A percentile compares a stretch with the other conserved stretches of the same genome.
These are phyloP conservation scores for Ascochyta rabiei DNA, from an alignment of 2,329 filamentous ascomycete genomes.

Conservation along the genomic window DNA sequence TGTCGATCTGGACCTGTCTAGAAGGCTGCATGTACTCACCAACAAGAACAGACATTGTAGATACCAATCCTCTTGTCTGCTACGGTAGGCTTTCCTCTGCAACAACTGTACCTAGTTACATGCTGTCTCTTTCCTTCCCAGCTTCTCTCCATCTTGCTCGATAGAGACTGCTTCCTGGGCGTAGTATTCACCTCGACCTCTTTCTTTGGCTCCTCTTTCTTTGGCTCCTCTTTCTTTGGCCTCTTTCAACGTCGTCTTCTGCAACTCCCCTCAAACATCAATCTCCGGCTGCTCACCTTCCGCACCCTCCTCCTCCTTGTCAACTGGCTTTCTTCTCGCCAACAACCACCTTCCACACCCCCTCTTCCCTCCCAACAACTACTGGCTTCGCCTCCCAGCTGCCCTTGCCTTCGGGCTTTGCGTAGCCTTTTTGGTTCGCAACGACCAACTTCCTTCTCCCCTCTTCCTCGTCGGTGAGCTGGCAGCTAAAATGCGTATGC, in stretches of 20 bases:
- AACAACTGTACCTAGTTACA: neutral
- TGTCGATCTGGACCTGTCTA: neutral
- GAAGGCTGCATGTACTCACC: neutral
- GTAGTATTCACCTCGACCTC: neutral
- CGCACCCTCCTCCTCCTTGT: neutral
- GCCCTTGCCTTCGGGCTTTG: neutral
- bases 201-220: neutral
- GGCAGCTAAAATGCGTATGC: constrained; percentile 10
- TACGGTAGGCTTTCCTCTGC: neutral
- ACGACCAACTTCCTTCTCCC: constrained; percentile 12
- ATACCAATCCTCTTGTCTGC: neutral
- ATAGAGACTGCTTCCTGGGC: neutral
- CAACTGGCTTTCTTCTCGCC: neutral
- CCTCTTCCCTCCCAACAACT: constrained; percentile 3
- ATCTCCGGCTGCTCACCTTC: too few species aligned
- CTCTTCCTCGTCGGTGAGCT: neutral
- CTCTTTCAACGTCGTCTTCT: neutral
- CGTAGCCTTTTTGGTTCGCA: constrained; percentile 19
- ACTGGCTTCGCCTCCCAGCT: neutral
- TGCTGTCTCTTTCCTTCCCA: neutral
- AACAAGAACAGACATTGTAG: neutral
- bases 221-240: neutral
- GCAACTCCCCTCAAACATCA: neutral
- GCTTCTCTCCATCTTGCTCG: too few species aligned
- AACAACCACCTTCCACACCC: constrained; percentile 1